Evolutionary conservation across 176 grass and related monocot genomes (phyloP), one percentile per base, ranked within the genome.

Genomic region (Guadua angustifolia): DNA sequence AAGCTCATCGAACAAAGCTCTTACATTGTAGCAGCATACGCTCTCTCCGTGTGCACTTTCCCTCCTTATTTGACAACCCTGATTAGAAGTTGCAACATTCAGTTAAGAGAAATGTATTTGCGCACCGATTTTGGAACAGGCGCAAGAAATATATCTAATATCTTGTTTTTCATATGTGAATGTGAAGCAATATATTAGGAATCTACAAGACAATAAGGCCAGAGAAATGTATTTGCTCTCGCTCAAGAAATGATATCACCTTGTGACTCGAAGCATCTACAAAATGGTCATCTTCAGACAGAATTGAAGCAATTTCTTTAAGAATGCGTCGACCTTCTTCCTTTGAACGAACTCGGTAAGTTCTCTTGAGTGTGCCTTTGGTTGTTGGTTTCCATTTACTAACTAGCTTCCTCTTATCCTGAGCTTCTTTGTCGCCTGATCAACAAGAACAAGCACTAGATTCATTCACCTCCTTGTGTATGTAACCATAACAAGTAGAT

Each of bases 61-160:
- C 80, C 96, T 94, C 85, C 96, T 95, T 82, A 99, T 99, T 88
- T 93, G 90, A 75, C 96, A 99, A 66, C 93, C 93, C 96, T 99
- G 77, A 63, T 70, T 86, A 58, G n/a, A 67, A 64, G 63, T 71
- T 65, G 67, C 81, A 90, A 64, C 18, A 60, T 25, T 58, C 9
- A 38, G 67, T 86, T 86, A 72, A 58, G 22, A 60, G 68, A 76
- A 29, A 29, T 29, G 29, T 29, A 29, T 29, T 29, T 29, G 29
- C 29, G 1, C 9, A 84, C 21, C 14, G 4, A 71, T 60, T 82
- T 47, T 70, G 7, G 4, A 83, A 72, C 9, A 79, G 75, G 39
- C 8, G 8, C 51, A 68, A 68, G 18, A 81, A 73, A 82, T 46
- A 77, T 73, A 52, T 25, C 19, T 26, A 70, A 62, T 33, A 80